Base-by-base conservation (phyloP, 306 rosid genomes). In the Gynostemma pentaphyllum region DNA sequence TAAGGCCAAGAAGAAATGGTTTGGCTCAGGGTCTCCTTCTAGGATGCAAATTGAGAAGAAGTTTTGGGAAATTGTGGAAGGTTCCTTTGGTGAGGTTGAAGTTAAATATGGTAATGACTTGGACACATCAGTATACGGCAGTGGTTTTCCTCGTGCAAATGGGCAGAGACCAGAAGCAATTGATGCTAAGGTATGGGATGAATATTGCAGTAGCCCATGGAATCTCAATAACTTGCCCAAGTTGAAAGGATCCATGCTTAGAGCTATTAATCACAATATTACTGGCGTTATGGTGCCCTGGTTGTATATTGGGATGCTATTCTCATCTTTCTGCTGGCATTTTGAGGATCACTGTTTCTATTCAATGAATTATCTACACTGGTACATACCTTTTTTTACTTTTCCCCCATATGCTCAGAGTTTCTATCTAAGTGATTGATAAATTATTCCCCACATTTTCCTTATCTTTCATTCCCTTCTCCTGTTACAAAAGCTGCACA, bases 281-380 rank as follows among this genome's bases (percentile, higher is more conserved):
- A 85, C 98, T 62, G 98, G 98, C 64, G 98, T 92, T 63, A 92
- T 88, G 96, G 98, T 92, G 50, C 98, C 98, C 40, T 92, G 98
- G 98, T 78, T 92, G 52, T 92, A 92, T 74, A 86, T 92, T 63
- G 98, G 98, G 74, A 92, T 92, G 98, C 80, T 87, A 53, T 92
- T 92, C 80, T 92, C 98, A 26, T 88, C 98, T 45, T 88, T 92
- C 79, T 92, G 98, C 80, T 92, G 96, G 98, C 98, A 92, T 79
- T 88, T 92, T 77, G 98, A 92, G 79, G 98, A 92, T 73, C 98
- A 92, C 78, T 92, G 96, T 75, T 84, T 92, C 67, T 92, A 92
- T 79, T 92, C 98, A 2, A 92, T 92, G 91, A 92, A 92, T 80
- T 92, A 92, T 77, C 79, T 82, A 8, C 98, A 92, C 94, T 92